Conservation (phyloP, 75 land plant species). For the Azolla pinnata region DNA sequence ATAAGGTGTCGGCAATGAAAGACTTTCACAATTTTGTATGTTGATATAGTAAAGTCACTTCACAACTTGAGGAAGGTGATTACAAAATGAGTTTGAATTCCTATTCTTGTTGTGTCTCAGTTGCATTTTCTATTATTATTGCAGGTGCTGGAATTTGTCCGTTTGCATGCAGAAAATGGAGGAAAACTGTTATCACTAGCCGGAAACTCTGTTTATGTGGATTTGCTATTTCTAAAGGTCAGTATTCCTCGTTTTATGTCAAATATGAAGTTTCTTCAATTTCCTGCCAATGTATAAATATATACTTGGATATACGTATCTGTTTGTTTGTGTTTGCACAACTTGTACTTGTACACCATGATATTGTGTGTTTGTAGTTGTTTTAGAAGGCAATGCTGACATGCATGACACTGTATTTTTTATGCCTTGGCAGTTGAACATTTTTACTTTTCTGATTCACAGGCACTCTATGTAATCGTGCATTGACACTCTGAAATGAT, state of each 20-base stretch:
- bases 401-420: too few species aligned
- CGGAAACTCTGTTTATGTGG: constrained; percentile 84
- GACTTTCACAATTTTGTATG: too few species aligned
- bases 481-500: too few species aligned
- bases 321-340: background rate
- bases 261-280: constrained; percentile 1
- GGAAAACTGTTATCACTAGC: constrained; percentile 43
- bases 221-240: constrained; percentile 61
- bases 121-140: background rate
- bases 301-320: background rate
- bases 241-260: background rate
- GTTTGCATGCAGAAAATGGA: constrained; percentile 31
- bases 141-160: constrained; percentile 81
- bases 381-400: too few species aligned
- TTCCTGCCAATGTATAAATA: background rate
- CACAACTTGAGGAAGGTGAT: too few species aligned
- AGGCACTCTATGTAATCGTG: too few species aligned
- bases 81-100: too few species aligned
- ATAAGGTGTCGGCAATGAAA: too few species aligned
- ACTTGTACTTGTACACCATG: background rate
- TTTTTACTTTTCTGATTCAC: too few species aligned
- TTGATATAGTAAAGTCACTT: too few species aligned
- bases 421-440: too few species aligned
- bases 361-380: background rate
- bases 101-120: background rate